phyloP scores from a whole-genome alignment of 2,329 filamentous ascomycete genomes.

The Trichoderma oligosporum region DNA sequence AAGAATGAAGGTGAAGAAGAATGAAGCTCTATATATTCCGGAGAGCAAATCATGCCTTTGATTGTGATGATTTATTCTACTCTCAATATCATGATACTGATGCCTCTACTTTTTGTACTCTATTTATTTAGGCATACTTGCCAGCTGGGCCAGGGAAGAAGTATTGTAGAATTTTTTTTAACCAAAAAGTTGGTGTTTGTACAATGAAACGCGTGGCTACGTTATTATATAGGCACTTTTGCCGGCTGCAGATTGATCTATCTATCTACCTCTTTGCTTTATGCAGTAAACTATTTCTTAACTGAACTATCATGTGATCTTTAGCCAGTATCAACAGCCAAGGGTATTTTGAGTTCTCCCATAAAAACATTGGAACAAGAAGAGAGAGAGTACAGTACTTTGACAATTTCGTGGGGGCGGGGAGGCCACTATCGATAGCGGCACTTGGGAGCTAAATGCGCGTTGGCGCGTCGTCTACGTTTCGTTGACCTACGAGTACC shows the following conservation, averaged over 20 bases:
- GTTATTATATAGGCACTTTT: too few relatives aligned
- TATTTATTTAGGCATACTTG: background rate
- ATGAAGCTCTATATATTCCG: constrained; percentile 16
- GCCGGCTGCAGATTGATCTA: too few relatives aligned
- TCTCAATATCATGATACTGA: background rate
- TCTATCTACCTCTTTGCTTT: too few relatives aligned
- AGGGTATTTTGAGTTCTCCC: too few relatives aligned
- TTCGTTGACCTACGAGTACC: background rate
- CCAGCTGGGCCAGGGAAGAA: background rate
- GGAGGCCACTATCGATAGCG: constrained; percentile 15
- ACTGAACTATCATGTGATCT: too few relatives aligned
- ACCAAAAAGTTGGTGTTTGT: too few relatives aligned
- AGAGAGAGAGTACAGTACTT: too few relatives aligned
- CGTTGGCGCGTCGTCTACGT: constrained; percentile 15
- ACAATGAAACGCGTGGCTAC: too few relatives aligned
- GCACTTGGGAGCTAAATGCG: background rate
- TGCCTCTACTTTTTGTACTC: constrained; percentile 13
- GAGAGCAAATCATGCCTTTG: background rate
- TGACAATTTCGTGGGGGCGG: constrained; percentile 15
- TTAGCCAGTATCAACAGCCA: too few relatives aligned
- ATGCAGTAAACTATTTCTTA: too few relatives aligned
- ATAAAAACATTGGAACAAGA: too few relatives aligned
- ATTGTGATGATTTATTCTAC: constrained; percentile 4
- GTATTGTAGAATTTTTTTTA: background rate
- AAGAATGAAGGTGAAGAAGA: constrained; percentile 16